phyloP scores from a whole-genome alignment of 495 filamentous ascomycete genomes.

The Tuber aestivum region DNA sequence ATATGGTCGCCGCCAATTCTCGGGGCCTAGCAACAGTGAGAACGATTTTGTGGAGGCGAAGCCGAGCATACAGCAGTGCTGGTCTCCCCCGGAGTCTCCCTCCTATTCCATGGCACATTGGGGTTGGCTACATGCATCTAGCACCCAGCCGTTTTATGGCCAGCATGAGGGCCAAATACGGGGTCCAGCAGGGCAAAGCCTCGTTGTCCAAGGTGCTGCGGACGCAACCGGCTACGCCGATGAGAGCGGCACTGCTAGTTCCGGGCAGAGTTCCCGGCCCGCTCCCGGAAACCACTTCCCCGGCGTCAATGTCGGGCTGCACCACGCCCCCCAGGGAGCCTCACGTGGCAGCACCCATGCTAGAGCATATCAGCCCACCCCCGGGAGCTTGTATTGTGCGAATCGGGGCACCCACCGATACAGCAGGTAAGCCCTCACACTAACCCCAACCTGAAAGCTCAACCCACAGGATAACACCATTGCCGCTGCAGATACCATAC shows the following conservation, averaged over 20 bases:
- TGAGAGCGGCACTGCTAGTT: not conserved
- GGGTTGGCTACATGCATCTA: not conserved
- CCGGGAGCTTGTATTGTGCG: not conserved
- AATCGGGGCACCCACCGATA: not conserved
- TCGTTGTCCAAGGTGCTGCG: not conserved
- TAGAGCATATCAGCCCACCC: not conserved
- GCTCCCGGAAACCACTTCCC: not conserved
- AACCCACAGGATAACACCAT: not conserved
- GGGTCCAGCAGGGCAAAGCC: not conserved
- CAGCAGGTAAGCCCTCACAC: not conserved
- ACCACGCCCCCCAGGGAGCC: not conserved
- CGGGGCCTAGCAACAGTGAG: not conserved
- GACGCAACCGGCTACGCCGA: not conserved
- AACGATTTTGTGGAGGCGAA: not conserved
- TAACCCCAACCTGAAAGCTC: not conserved
- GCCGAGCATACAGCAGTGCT: not conserved
- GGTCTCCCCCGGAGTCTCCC: not conserved
- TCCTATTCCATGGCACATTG: not conserved
- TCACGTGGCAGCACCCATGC: not conserved
- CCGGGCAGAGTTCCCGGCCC: not conserved
- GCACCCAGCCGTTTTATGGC: not conserved
- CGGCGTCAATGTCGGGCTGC: not conserved
- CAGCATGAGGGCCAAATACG: not conserved
- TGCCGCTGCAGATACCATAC: not conserved
- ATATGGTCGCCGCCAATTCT: not conserved